Percentiles rank a stretch among this genome's conserved stretches.
These are phyloP conservation scores for Corylus americana DNA, from an alignment of 306 rosid genomes.

Conservation along the genomic window DNA sequence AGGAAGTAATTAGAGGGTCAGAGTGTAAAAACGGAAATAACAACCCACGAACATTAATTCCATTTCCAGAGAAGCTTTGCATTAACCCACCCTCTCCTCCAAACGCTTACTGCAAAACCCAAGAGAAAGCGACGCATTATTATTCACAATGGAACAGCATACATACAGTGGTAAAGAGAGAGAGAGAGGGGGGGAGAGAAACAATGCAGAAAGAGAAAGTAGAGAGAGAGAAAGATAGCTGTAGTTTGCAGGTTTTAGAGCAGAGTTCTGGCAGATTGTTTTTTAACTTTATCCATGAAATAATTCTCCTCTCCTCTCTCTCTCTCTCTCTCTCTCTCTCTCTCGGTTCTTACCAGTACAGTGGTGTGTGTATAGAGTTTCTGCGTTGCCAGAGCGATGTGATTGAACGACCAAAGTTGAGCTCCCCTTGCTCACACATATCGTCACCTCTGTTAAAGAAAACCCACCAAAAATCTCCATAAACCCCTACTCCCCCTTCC, in stretches of 20 bases:
- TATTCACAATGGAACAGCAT: slow-evolving; percentile 41
- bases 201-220: slow-evolving; percentile 29
- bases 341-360: slow-evolving; percentile 27
- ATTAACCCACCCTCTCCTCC: slow-evolving; percentile 37
- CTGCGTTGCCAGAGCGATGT: slow-evolving; percentile 60
- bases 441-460: slow-evolving; percentile 14
- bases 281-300: slow-evolving; percentile 80
- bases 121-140: slow-evolving; percentile 59
- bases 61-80: slow-evolving; percentile 26
- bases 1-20: slow-evolving; percentile 17
- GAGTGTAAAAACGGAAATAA: slow-evolving; percentile 3
- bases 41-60: background rate
- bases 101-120: slow-evolving; percentile 37
- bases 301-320: slow-evolving; percentile 40
- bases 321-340: slow-evolving; percentile 14
- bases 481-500: slow-evolving; percentile 9
- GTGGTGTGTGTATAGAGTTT: slow-evolving; percentile 49
- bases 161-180: background rate
- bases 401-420: slow-evolving; percentile 64
- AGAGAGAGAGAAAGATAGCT: slow-evolving; percentile 24
- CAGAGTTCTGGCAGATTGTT: slow-evolving; percentile 70
- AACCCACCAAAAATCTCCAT: slow-evolving; percentile 24
- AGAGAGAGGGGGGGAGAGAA: slow-evolving; percentile 23
- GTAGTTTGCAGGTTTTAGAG: slow-evolving; percentile 70
- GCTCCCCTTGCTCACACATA: slow-evolving; percentile 26